phyloP scores from a whole-genome alignment of 495 filamentous ascomycete species.

The Neurospora sp. region DNA sequence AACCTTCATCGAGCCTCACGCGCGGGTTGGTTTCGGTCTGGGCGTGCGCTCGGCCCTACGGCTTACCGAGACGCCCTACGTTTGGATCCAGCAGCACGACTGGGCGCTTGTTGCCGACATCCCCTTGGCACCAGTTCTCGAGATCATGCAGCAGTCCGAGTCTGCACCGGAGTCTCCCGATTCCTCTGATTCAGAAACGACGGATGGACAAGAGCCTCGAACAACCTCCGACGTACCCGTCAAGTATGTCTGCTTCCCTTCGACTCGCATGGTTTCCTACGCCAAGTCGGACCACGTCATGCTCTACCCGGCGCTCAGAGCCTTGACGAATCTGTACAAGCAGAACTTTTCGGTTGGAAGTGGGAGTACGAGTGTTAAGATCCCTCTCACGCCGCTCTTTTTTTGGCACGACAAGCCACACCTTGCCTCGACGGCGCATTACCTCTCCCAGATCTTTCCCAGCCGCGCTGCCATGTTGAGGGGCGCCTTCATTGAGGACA shows the following conservation, averaged over 20 bases:
- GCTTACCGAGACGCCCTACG: slow-evolving; percentile 31
- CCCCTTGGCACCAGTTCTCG: slow-evolving; percentile 25
- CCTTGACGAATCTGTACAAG: slow-evolving; percentile 28
- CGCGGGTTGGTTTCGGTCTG: slow-evolving; percentile 36
- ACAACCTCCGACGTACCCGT: slow-evolving; percentile 13
- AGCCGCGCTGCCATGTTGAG: slow-evolving; percentile 28
- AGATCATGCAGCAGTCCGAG: slow-evolving; percentile 27
- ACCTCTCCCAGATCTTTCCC: slow-evolving; percentile 32
- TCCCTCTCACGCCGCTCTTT: slow-evolving; percentile 38
- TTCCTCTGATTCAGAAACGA: background rate
- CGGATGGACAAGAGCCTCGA: background rate
- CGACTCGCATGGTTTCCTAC: slow-evolving; percentile 34
- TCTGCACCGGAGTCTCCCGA: background rate
- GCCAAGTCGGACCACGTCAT: slow-evolving; percentile 31
- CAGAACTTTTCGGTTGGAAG: slow-evolving; percentile 14
- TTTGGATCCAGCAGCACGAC: slow-evolving; percentile 43
- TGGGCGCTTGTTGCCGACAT: slow-evolving; percentile 34
- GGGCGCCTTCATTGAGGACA: slow-evolving; percentile 39
- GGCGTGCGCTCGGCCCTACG: slow-evolving; percentile 35
- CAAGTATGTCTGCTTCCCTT: slow-evolving; percentile 32
- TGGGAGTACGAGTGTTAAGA: slow-evolving; percentile 2
- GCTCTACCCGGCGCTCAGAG: slow-evolving; percentile 24
- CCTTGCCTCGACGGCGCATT: slow-evolving; percentile 32
- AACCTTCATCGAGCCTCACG: slow-evolving; percentile 32
- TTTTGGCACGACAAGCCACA: slow-evolving; percentile 44